A percentile compares a stretch with the other conserved stretches of the same genome.
Conservation (phyloP, 176 grass and related monocot genomes). For the Areca catechu region DNA sequence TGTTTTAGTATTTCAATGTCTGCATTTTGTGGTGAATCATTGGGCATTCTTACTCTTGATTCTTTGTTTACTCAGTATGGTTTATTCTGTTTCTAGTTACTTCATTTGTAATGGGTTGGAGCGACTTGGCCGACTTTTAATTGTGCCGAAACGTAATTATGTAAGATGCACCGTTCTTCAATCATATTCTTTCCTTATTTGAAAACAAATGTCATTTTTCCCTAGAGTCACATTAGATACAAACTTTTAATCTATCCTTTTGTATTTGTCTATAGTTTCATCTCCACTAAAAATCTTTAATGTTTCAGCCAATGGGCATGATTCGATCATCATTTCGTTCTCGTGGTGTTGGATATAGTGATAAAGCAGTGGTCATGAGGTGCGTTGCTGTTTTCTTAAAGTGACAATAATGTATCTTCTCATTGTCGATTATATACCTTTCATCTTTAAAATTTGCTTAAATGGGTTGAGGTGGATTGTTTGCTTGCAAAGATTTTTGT, state of each 20-base stretch:
- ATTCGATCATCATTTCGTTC: conserved; percentile 49
- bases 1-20: too few species aligned
- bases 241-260: neutral
- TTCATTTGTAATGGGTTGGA: conserved; percentile 87
- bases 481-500: too few species aligned
- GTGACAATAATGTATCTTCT: too few species aligned
- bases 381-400: conserved; percentile 19
- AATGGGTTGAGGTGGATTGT: too few species aligned
- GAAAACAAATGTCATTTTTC: conserved; percentile 3
- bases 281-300: neutral
- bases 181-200: conserved; percentile 1
- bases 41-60: neutral
- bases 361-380: conserved; percentile 95
- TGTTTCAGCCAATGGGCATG: conserved; percentile 65
- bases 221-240: too few species aligned
- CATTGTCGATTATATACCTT: too few species aligned
- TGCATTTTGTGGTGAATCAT: too few species aligned
- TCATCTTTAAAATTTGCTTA: too few species aligned
- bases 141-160: conserved; percentile 88
- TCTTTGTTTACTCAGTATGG: conserved; percentile 14
- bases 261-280: neutral
- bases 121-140: conserved; percentile 76
- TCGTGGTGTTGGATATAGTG: conserved; percentile 75
- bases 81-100: conserved; percentile 50
- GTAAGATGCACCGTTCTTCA: conserved; percentile 44